phyloP scores from a whole-genome alignment of 257 asterid genomes.

The Misopates orontium region DNA sequence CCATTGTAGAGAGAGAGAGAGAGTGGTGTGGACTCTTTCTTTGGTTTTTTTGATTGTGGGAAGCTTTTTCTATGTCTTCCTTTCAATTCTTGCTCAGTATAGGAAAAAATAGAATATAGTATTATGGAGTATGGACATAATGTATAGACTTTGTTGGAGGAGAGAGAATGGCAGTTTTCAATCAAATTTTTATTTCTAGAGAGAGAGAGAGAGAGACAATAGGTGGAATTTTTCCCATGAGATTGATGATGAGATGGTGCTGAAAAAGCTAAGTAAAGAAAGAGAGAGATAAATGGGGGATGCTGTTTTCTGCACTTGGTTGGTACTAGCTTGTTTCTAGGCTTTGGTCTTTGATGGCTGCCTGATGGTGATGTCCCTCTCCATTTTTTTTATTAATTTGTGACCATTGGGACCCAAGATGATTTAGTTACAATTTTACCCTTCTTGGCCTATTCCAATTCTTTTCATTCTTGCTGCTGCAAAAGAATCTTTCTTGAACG shows the following conservation, averaged over 20 bases:
- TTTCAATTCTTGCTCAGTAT: no score
- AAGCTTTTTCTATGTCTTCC: no score
- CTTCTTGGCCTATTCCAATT: slow-evolving; percentile 18
- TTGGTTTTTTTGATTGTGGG: no score
- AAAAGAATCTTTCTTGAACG: slow-evolving; percentile 6
- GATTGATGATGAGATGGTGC: slow-evolving; percentile 34
- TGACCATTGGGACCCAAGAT: slow-evolving; percentile 11
- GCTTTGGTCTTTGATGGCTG: slow-evolving; percentile 39
- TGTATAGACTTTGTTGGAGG: slow-evolving; percentile 25
- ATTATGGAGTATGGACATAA: no score
- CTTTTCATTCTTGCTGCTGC: slow-evolving; percentile 16
- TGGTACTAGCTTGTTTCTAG: slow-evolving; percentile 36
- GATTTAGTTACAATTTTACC: slow-evolving; percentile 32
- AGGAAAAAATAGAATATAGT: slow-evolving; percentile 28
- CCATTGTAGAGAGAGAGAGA: slow-evolving; percentile 31
- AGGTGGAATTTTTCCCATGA: slow-evolving; percentile 19
- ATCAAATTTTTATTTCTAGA: slow-evolving; percentile 21
- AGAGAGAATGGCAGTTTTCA: slow-evolving; percentile 29
- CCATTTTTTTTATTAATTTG: not conserved
- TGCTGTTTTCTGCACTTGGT: slow-evolving; percentile 39
- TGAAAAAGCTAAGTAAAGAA: slow-evolving; percentile 35
- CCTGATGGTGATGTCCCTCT: slow-evolving; percentile 44
- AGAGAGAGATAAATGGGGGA: slow-evolving; percentile 10
- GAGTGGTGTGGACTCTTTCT: not conserved
- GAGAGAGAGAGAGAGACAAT: slow-evolving; percentile 22